Base-by-base conservation (phyloP, 2,329 filamentous ascomycete species). In the Fusarium kyushuense region DNA sequence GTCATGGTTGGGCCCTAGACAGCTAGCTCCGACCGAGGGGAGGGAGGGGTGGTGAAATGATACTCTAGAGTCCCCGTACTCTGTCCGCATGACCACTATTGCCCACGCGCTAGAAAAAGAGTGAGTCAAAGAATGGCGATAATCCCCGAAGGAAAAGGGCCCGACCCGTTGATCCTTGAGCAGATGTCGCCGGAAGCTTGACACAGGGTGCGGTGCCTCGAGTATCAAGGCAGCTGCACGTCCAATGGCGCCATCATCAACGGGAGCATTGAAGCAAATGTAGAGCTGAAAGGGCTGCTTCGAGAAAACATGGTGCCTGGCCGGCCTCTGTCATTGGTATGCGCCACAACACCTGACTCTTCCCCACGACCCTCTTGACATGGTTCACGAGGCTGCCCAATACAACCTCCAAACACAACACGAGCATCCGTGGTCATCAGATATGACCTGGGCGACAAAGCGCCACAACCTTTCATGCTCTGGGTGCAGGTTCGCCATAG, bases 401-500 rank as follows among this genome's bases (percentile, higher is more conserved):
- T 76, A 63, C 69, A 60, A 58, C 69, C 67, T 58, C 51, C 59
- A 48, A 65, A 57, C 66, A 53, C 38, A 72, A 74, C 69, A 74
- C 72, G 72, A 72, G 52, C 40, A 42, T 41, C 65, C 60, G 43
- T 67, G 70, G 68, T 73, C 72, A 70, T 63, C 64, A 52, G 72
- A 56, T 33, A 54, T 68, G 67, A 67, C 67, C 48, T 52, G 21
- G 55, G 52, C 55, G 35, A 61, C 40, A 55, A 48, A 65, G 54
- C 67, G 58, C 63, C 57, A 51, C 45, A 47, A 54, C 54, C 42
- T 45, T 54, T 78, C 78, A 84, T 65, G 80, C 79, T 59, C 83
- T 79, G 52, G 82, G 77, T 19, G 77, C 76, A 43, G 78, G 78
- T 55, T 83, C 81, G 51, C 76, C 78, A 63, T 84, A 84, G n/a